A percentile compares a stretch with the other conserved stretches of the same genome.
Conservation (phyloP, 345 rosid species). For the Kandelia obovata region DNA sequence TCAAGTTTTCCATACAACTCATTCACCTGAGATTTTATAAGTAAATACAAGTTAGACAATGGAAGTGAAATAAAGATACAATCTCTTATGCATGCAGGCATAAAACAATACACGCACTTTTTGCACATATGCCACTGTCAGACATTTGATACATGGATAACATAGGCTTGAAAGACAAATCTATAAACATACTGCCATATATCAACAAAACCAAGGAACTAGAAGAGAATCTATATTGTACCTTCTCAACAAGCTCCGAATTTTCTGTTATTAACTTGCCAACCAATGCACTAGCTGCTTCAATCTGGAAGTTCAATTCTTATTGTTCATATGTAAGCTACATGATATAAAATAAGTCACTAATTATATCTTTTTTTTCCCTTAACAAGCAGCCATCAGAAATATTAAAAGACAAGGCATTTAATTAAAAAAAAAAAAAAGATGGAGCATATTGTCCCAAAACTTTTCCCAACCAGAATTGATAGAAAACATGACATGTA, state of each 20-base stretch:
- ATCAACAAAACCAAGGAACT: not conserved
- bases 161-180: not conserved
- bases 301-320: slow-evolving; percentile 68
- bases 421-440: too few relatives aligned
- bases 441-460: too few relatives aligned
- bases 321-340: slow-evolving; percentile 48
- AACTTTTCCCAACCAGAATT: too few relatives aligned
- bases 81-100: not conserved
- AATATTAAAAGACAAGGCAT: not conserved
- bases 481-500: too few relatives aligned
- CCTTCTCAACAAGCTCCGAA: slow-evolving; percentile 90
- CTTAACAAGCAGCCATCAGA: not conserved
- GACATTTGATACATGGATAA: not conserved
- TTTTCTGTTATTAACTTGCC: slow-evolving; percentile 77
- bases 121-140: not conserved
- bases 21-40: slow-evolving; percentile 56
- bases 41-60: not conserved
- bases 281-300: slow-evolving; percentile 60
- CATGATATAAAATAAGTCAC: slow-evolving; percentile 5
- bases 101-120: not conserved
- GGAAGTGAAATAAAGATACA: not conserved
- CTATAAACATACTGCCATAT: not conserved
- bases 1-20: slow-evolving; percentile 58
- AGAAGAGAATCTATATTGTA: slow-evolving; percentile 13
- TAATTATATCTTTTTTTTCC: not conserved